Percentiles rank a stretch among this genome's conserved stretches.
phyloP scores from a whole-genome alignment of 2,329 filamentous ascomycete genomes.

The Pseudocercospora eumusae region DNA sequence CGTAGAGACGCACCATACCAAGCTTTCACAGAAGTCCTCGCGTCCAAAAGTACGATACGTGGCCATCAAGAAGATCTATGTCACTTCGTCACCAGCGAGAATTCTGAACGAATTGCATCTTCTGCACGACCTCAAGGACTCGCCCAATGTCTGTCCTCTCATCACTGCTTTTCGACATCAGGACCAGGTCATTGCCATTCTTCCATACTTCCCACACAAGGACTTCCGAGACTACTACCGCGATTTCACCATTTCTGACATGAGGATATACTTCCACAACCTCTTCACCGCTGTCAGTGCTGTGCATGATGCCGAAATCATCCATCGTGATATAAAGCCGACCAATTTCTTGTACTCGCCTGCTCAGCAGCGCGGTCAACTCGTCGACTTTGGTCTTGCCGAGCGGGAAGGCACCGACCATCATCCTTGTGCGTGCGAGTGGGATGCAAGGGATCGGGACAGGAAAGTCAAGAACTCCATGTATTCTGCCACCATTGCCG shows the following conservation, averaged over 20 bases:
- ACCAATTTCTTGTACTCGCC: slow-evolving; percentile 97
- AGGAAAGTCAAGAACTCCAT: slow-evolving; percentile 56
- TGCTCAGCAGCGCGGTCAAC: slow-evolving; percentile 74
- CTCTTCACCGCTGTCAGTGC: slow-evolving; percentile 81
- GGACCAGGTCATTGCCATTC: slow-evolving; percentile 90
- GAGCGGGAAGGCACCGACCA: slow-evolving; percentile 71
- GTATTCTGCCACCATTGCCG: slow-evolving; percentile 58
- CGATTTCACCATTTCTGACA: slow-evolving; percentile 81
- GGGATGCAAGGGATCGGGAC: slow-evolving; percentile 63
- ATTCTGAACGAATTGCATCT: slow-evolving; percentile 97
- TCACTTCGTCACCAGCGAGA: slow-evolving; percentile 88
- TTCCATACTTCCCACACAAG: slow-evolving; percentile 93
- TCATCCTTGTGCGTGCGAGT: slow-evolving; percentile 80
- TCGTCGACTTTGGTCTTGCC: slow-evolving; percentile 98
- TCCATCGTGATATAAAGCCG: slow-evolving; percentile 69
- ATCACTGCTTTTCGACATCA: slow-evolving; percentile 95
- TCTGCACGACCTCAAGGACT: slow-evolving; percentile 80
- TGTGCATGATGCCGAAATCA: slow-evolving; percentile 79
- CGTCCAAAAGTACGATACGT: slow-evolving; percentile 64
- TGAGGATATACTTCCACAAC: slow-evolving; percentile 84
- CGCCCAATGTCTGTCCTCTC: slow-evolving; percentile 83
- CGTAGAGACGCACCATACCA: slow-evolving; percentile 31
- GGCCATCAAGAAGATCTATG: slow-evolving; percentile 99
- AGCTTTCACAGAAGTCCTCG: slow-evolving; percentile 22
- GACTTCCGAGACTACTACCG: slow-evolving; percentile 96